A percentile compares a stretch with the other conserved stretches of the same genome.
These are phyloP conservation scores for Pseudofabraea citricarpa DNA, from an alignment of 2,329 filamentous ascomycete species.

Conservation along the genomic window DNA sequence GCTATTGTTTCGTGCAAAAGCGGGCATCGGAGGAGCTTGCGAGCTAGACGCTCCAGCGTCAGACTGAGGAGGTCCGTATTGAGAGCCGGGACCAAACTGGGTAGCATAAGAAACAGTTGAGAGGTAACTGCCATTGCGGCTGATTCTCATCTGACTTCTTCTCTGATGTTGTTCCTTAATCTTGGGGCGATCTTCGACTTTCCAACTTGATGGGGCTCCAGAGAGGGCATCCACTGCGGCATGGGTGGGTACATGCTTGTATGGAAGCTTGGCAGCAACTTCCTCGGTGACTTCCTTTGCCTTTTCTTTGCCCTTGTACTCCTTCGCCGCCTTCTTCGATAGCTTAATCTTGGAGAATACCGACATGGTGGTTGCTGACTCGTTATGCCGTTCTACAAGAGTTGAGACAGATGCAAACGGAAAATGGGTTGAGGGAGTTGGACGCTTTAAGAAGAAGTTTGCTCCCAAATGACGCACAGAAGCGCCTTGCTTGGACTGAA, in stretches of 20 bases:
- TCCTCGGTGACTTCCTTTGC: constrained; percentile 11
- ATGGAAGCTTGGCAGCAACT: constrained; percentile 35
- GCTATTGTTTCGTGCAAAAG: constrained; percentile 18
- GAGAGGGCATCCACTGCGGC: constrained; percentile 53
- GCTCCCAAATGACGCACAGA: constrained; percentile 2
- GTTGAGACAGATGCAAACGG: neutral
- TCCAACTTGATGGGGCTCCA: constrained; percentile 48
- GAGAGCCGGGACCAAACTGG: neutral
- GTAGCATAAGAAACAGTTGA: constrained; percentile 15
- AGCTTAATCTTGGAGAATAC: constrained; percentile 50
- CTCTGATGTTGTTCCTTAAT: constrained; percentile 26
- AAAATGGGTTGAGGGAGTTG: neutral
- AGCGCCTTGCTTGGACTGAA: neutral
- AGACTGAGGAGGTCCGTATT: neutral
- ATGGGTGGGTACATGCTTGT: constrained; percentile 58
- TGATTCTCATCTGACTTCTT: constrained; percentile 22
- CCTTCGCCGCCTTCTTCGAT: constrained; percentile 50
- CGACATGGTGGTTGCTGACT: constrained; percentile 39
- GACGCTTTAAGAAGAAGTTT: neutral
- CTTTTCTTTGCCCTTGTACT: constrained; percentile 45
- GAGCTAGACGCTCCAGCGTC: constrained; percentile 8
- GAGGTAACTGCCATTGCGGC: constrained; percentile 18
- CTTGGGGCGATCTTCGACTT: constrained; percentile 29
- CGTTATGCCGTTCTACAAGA: neutral
- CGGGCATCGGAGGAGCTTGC: constrained; percentile 1